Evolutionary conservation across 78 protist species (phyloP), one percentile per base, ranked within the genome.

Genomic region (Speleostelium caveatum): DNA sequence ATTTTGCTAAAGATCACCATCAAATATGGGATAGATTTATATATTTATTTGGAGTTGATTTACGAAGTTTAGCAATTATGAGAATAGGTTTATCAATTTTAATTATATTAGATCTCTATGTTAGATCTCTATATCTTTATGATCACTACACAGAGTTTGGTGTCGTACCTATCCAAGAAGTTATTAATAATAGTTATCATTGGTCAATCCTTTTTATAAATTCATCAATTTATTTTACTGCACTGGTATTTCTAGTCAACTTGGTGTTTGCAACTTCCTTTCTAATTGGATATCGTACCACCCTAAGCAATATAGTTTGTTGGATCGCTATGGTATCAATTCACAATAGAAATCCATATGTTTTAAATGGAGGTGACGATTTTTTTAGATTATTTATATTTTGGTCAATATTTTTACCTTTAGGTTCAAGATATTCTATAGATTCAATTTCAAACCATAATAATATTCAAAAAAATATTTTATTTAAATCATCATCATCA

Each of bases 351-450:
- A 80, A 80, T 68, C 89, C 89, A 39, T 67, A 26, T 2, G 77
- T 80, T 12, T 58, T 80, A 41, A 80, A 80, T 68, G 89, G 89
- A 36, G 89, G 89, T 39, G 89, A 80, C 65, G 89, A 80, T 30
- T 80, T 80, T 32, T 80, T 80, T 22, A 49, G 89, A 38, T 41
- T 80, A 19, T 49, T 80, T 33, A 21, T 80, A 53, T 80, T 45
- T n/a, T 80, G 89, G 89, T 51, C 55, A 41, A 55, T 80, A 56
- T 80, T 80, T 41, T 41, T 80, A 41, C 89, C 89, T 39, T 17
- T n/a, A 6, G 89, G 65, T 16, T 32, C 89, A 14, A 80, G 68
- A 30, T 66, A 12, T 21, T 80, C 89, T 16, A 58, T 80, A 10
- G 89, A 80, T 22, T 5, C 77, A 2, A 5, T 65, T 0, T 3